Evolutionary conservation across 257 asterid genomes (phyloP).

Genomic region (Catharanthus roseus): DNA sequence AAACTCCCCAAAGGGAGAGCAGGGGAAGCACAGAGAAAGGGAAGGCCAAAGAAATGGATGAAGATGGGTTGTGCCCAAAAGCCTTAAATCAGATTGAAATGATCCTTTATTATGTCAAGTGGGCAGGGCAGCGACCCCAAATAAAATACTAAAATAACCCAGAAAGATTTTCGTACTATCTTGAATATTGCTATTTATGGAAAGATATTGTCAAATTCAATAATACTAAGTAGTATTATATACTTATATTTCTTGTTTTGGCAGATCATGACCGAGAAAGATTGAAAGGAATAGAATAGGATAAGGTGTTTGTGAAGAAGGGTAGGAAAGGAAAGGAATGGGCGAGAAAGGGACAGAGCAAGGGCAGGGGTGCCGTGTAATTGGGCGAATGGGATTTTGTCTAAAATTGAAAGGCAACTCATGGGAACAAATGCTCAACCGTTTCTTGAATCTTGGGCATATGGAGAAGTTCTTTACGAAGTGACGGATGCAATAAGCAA

Average conservation of each 20-base stretch:
- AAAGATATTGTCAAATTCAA: constrained; percentile 6
- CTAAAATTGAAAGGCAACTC: constrained; percentile 28
- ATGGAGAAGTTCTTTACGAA: no score
- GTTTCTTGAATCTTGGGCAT: no score
- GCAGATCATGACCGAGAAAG: background rate
- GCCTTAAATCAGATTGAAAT: constrained; percentile 22
- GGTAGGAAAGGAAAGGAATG: constrained; percentile 14
- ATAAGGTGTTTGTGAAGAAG: constrained; percentile 16
- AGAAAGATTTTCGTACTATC: background rate
- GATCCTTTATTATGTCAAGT: constrained; percentile 32
- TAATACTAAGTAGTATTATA: background rate
- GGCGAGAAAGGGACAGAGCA: constrained; percentile 36
- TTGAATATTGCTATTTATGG: constrained; percentile 8
- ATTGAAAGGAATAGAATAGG: constrained; percentile 7
- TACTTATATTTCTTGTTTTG: background rate
- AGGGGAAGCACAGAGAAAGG: constrained; percentile 13
- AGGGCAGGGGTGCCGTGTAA: constrained; percentile 30
- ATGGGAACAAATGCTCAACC: constrained; percentile 16
- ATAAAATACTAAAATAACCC: background rate
- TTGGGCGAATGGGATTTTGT: constrained; percentile 38
- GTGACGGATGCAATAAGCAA: constrained; percentile 23
- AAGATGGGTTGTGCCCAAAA: constrained; percentile 29
- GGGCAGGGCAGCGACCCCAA: constrained; percentile 22
- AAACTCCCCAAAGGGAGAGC: constrained; percentile 21
- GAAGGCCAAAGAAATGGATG: constrained; percentile 23